Base-by-base conservation (phyloP, 306 rosid genomes). In the Pyrus betulifolia region DNA sequence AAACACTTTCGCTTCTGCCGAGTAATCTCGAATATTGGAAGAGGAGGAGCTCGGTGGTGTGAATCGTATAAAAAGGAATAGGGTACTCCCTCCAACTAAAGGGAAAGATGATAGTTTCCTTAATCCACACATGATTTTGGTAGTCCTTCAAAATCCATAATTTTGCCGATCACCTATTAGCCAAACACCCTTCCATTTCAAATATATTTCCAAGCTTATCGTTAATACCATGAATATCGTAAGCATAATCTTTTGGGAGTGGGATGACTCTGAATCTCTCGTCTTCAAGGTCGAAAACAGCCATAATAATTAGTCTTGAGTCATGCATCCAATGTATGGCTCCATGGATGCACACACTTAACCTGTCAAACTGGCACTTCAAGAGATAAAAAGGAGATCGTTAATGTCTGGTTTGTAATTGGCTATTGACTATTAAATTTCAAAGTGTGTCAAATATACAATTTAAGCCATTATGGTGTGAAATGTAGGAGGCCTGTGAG, bases 91-190 rank as follows among this genome's bases (percentile, higher is more conserved):
- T 21, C 46, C 69, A 65, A 19, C 30, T 8, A 35, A 33, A 10
- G 1, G 54, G 38, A 35, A 72, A 35, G 3, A 22, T 45, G 10
- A 60, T 46, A 4, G 27, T 46, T 40, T 74, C 42, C 46, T 62
- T 44, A 25, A 74, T 6, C 69, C 69, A 73, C 18, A 23, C 57
- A 2, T 73, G 25, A 23, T 59, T 73, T 18, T 73, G 7, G 27
- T 27, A 45, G 46, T 74, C 46, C 70, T 45, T n/a, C 46, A 74
- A 74, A 18, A 74, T 30, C 78, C 78, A 74, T 13, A 44, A 33
- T 44, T 19, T 11, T 54, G 31, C 23, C 6, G 11, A 10, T 44
- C 69, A 27, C 38, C 70, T 4, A 44, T 44, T 12, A 62, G 60
- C 78, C 17, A 73, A 3, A 25, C 58, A 59, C 27, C 58, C 77